Evolutionary conservation across 148 eudicot species (phyloP), one percentile per base, ranked within the genome.

Genomic region (Heliamphora exappendiculata): DNA sequence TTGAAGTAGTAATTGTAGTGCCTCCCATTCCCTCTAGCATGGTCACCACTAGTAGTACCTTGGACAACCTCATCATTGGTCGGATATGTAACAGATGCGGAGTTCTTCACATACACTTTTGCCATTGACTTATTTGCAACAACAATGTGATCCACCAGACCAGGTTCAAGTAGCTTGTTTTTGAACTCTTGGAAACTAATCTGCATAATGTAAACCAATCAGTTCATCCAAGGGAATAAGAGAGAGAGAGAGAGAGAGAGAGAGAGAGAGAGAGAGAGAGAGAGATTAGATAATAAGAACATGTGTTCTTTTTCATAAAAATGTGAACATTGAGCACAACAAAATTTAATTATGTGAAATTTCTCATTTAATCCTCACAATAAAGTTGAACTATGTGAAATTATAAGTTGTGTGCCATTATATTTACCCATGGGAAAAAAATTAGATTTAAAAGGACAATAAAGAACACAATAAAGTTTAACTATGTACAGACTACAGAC

Each of bases 171-270:
- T 31, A 87, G 79, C 86, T 84, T 84, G 76, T 80, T 87, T 73
- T 81, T 87, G 81, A 87, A 87, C 82, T 87, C 89, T 80, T 87
- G 89, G 75, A 87, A 87, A 78, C 89, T 87, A 67, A 87, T 84
- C 89, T 87, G 85, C 41, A 75, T 44, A 26, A 82, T 20, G 69
- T 6, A 75, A 57, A 36, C 20, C 26, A 73, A 59, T 73, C 66
- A 73, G 51, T 24, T 24, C 11, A 72, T 72, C 49, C 45, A 22
- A 17, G n/a, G n/a, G 41, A 33, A 8, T 7, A 20, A 44, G 2
- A 67, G 34, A 68, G 20, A 67, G 1, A 17, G 33, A 44, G 49
- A 44, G 50, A 16, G 54, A 17, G 47, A 4, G 29, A 12, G n/a
- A 29, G 20, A 3, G n/a, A 45, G 54, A 2, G 34, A 8, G 34